Conservation (phyloP, 2,329 filamentous ascomycete genomes). For the Coleophoma cylindrospora region DNA sequence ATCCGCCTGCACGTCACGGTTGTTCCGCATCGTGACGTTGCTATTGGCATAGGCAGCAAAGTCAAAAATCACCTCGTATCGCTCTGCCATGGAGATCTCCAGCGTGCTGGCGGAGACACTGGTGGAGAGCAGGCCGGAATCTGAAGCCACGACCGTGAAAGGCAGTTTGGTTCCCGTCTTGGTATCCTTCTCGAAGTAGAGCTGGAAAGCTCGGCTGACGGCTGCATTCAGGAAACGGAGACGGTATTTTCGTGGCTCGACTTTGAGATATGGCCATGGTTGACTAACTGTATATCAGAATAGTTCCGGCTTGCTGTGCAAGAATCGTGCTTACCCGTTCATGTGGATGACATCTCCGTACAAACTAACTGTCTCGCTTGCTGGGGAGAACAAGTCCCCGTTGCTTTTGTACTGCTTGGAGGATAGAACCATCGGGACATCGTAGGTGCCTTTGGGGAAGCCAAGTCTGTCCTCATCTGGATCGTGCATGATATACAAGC, state of each 20-base stretch:
- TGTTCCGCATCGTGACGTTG: constrained; percentile 39
- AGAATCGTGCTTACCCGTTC: constrained; percentile 31
- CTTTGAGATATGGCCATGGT: constrained; percentile 51
- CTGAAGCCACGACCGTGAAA: constrained; percentile 48
- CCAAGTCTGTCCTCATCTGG: constrained; percentile 37
- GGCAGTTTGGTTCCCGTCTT: constrained; percentile 29
- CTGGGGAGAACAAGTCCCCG: constrained; percentile 40
- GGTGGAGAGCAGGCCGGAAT: constrained; percentile 42
- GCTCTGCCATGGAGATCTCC: constrained; percentile 46
- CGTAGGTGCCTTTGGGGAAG: constrained; percentile 43
- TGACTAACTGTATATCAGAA: constrained; percentile 18
- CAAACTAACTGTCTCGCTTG: constrained; percentile 37
- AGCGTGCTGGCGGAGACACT: constrained; percentile 36
- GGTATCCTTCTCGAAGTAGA: constrained; percentile 33
- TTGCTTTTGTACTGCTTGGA: constrained; percentile 46
- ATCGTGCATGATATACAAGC: constrained; percentile 48
- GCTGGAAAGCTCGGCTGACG: constrained; percentile 40
- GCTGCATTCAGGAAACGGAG: constrained; percentile 47
- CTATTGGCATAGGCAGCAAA: constrained; percentile 41
- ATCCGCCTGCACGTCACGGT: constrained; percentile 33
- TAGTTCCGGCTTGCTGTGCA: no score
- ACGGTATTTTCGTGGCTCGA: constrained; percentile 55
- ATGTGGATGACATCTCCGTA: constrained; percentile 53
- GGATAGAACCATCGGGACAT: constrained; percentile 43
- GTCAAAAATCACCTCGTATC: constrained; percentile 53